Evolutionary conservation across 1,284 basidiomycete genomes (phyloP).

Genomic region (Ustilago bromivora): DNA sequence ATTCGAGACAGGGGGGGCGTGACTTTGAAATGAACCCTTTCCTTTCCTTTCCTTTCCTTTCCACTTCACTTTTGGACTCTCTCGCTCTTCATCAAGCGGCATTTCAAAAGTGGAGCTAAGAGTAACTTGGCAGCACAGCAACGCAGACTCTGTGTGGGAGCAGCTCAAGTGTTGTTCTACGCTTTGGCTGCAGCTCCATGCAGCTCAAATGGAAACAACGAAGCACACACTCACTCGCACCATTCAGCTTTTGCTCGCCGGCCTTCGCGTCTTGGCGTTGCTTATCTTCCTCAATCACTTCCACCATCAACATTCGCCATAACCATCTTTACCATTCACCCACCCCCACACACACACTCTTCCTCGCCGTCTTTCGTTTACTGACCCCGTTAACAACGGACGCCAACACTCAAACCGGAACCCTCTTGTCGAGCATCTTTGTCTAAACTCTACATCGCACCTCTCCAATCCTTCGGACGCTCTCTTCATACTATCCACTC

Average conservation of each 20-base stretch:
- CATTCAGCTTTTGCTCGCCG: background rate
- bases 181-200: conserved; percentile 1
- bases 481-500: background rate
- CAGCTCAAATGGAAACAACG: background rate
- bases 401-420: background rate
- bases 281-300: background rate
- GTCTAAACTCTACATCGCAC: conserved; percentile 2
- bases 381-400: background rate
- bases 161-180: conserved; percentile 15
- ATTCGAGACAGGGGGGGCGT: conserved; percentile 11
- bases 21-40: conserved; percentile 12
- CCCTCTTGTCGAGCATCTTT: background rate
- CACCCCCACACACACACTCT: background rate
- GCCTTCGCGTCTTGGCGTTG: background rate
- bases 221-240: background rate
- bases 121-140: background rate
- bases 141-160: background rate
- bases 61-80: background rate
- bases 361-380: background rate
- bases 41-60: background rate
- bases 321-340: background rate
- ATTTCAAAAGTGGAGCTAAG: conserved; percentile 8
- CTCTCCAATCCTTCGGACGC: background rate
- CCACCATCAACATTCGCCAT: background rate
- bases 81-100: background rate